Conservation (phyloP, 495 filamentous ascomycete species). For the Talaromyces thailandensis region DNA sequence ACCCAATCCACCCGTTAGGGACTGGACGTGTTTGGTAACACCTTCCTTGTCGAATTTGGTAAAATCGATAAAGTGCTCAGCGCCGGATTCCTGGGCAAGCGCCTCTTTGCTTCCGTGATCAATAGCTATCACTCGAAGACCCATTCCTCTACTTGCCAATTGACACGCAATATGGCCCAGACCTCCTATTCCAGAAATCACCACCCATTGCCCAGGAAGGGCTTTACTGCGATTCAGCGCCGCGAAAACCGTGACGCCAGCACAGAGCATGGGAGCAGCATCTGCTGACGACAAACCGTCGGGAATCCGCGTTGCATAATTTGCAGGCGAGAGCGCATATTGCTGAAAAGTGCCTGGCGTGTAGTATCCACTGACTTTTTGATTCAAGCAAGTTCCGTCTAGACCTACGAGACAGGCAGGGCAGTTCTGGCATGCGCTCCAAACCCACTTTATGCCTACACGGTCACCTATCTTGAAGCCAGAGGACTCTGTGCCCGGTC, state of each 20-base stretch:
- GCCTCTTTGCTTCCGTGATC: conserved; percentile 56
- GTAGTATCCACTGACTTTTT: conserved; percentile 47
- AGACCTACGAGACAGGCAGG: conserved; percentile 47
- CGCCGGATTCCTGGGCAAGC: conserved; percentile 50
- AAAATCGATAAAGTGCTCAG: conserved; percentile 60
- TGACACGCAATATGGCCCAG: conserved; percentile 54
- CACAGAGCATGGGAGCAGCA: conserved; percentile 47
- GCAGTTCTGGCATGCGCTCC: conserved; percentile 41
- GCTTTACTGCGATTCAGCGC: conserved; percentile 39
- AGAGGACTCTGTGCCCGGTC: conserved; percentile 35
- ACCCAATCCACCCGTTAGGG: conserved; percentile 52
- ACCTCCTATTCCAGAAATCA: conserved; percentile 48
- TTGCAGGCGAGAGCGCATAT: conserved; percentile 49
- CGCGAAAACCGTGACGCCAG: conserved; percentile 48
- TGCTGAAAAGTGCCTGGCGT: conserved; percentile 65
- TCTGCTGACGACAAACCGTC: conserved; percentile 35
- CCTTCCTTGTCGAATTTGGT: conserved; percentile 44
- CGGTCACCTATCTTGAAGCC: conserved; percentile 56
- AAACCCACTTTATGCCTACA: conserved; percentile 52
- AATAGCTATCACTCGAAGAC: conserved; percentile 58
- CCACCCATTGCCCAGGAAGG: conserved; percentile 36
- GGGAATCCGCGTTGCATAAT: conserved; percentile 47
- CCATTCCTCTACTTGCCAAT: conserved; percentile 52
- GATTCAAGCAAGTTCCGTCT: conserved; percentile 51
- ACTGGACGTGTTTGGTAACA: conserved; percentile 47